phyloP scores from a whole-genome alignment of 768 basidiomycete genomes.

The Russula emetica region DNA sequence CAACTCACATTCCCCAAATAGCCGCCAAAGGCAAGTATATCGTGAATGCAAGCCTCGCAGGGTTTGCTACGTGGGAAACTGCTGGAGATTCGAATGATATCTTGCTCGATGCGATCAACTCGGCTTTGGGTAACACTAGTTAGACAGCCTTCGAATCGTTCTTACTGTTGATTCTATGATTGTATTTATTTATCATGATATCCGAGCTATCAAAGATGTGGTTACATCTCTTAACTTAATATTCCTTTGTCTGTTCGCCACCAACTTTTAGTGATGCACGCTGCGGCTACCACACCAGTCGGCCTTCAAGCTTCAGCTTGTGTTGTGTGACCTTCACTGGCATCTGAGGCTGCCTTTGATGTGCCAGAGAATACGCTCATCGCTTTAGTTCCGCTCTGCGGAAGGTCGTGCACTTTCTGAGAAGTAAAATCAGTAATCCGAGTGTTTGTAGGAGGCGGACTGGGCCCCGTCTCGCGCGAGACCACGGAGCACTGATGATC shows the following conservation, averaged over 20 bases:
- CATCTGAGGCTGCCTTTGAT: not conserved
- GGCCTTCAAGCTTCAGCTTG: not conserved
- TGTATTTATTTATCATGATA: too few relatives aligned
- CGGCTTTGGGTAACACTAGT: conserved; percentile 10
- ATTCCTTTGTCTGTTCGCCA: not conserved
- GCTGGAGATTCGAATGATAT: conserved; percentile 41
- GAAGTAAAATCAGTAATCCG: too few relatives aligned
- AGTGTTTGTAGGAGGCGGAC: not conserved
- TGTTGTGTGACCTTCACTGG: not conserved
- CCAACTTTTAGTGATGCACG: not conserved
- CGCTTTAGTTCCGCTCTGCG: not conserved
- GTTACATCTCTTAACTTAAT: not conserved
- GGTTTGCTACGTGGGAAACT: conserved; percentile 46
- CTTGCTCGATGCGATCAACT: conserved; percentile 36
- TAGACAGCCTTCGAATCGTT: not conserved
- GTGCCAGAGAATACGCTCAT: too few relatives aligned
- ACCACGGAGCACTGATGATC: not conserved
- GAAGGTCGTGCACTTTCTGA: too few relatives aligned
- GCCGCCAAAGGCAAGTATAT: conserved; percentile 45
- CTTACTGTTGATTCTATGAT: not conserved
- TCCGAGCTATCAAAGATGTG: not conserved
- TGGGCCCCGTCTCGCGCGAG: not conserved
- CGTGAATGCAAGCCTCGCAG: conserved; percentile 34
- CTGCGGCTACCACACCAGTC: not conserved
- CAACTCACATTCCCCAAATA: conserved; percentile 24